Base-by-base conservation (phyloP, 2,329 filamentous ascomycete species). In the Phyllosticta capitalensis region DNA sequence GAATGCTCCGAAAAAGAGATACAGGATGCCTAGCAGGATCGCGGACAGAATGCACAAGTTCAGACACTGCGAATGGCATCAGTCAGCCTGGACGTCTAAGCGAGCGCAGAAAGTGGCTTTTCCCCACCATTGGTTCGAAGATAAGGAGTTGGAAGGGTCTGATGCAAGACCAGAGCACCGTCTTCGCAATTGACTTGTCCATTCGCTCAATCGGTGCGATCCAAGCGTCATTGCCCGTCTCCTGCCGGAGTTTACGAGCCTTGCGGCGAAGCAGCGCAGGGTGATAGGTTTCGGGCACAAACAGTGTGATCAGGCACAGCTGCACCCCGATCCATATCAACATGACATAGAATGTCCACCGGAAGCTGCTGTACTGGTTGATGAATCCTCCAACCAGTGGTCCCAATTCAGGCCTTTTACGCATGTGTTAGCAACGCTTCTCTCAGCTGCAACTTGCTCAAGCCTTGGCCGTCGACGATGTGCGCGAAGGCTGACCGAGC, bases 1-100 rank as follows among this genome's bases (percentile, higher is more conserved):
- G 67, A 96, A 95, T 0, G 91, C 90, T 20, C 90, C 90, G 70
- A 95, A 95, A 77, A 95, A 95, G 48, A 96, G 83, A 69, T 96
- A 96, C 2, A 96, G 76, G 52, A 95, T 87, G 5, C 91, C 92
- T 7, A 96, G 79, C n/a, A 96, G 77, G 58, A 96, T 83, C 48
- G 90, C 90, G 0, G 89, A 89, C 66, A 92, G 88, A 21, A 94
- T 74, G 72, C 90, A 94, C 24, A 96, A 83, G 65, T 85, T 84
- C 60, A 94, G 77, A 61, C 86, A 89, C 71, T 74, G 61, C 19
- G 52, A 53, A 62, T 20, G 14, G 21, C 24, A 48, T 48, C 51
- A 33, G 30, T 55, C 38, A 55, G 54, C 54, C 28, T 48, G 20
- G 19, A 10, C 33, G 12, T 58, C 17, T 45, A 45, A 19, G 38